Evolutionary conservation across 768 basidiomycete species (phyloP), one percentile per base, ranked within the genome.

Genomic region (Exidia glandulosa): DNA sequence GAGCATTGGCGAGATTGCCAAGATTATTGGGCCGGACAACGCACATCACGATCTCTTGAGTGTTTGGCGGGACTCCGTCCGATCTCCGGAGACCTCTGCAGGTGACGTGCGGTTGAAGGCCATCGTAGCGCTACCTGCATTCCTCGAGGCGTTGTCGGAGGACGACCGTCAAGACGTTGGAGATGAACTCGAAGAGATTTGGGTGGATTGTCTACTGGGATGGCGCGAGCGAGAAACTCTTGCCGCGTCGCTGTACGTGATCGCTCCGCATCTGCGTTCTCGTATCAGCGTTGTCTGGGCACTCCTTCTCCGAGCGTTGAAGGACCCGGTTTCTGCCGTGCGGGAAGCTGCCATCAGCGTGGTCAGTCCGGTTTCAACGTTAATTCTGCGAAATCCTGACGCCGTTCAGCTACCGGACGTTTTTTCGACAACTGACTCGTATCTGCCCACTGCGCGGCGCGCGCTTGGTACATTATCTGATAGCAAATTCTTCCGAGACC

Each of bases 221-320:
- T 97, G 94, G 94, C 77, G 89, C 61, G 85, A 92, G 62, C 76
- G 93, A 45, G 89, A 94, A 68, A 74, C 73, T n/a, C 73, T 89
- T 57, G 80, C 84, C 47, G 75, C 77, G 60, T 75, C 78, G 34
- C 71, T 94, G 23, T 75, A 76, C 13, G 76, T 73, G 25, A 77
- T 91, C 63, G 71, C 68, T 13, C 67, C 74, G 30, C 58, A 73
- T 61, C 65, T 69, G 60, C 57, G 71, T 79, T 14, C 76, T 74
- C 16, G 68, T 72, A 25, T 73, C 78, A 73, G 74, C n/a, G 68
- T 76, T 16, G 68, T 90, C n/a, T 69, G 78, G 48, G 72, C 71
- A 48, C 73, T 94, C 32, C 70, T 90, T 59, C 72, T 73, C 61
- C 76, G 74, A 60, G 89, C 85, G 0, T 73, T 95, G 45, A 80